Evolutionary conservation across 495 filamentous ascomycete genomes (phyloP).

Genomic region (Penicillium verhagenii): DNA sequence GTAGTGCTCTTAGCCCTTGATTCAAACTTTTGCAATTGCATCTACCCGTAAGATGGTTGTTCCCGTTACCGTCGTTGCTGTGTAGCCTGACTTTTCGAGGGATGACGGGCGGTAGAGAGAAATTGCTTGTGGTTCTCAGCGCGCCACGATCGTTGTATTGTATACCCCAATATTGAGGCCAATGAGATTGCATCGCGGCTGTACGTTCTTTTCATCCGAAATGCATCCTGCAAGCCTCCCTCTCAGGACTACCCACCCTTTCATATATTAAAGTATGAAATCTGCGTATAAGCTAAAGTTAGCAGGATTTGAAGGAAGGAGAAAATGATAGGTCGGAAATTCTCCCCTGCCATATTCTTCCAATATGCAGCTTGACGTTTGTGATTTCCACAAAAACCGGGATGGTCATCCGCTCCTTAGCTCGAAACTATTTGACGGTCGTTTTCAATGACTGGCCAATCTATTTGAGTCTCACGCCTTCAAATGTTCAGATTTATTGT

Average conservation of each 20-base stretch:
- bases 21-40: no score
- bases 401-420: not conserved
- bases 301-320: no score
- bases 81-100: conserved; percentile 5
- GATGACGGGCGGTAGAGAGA: conserved; percentile 5
- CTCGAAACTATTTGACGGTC: not conserved
- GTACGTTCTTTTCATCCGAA: conserved; percentile 9
- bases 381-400: not conserved
- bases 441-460: conserved; percentile 1
- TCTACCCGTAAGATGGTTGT: no score
- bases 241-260: not conserved
- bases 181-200: conserved; percentile 14
- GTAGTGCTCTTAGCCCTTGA: no score
- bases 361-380: not conserved
- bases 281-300: no score
- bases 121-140: not conserved
- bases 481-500: no score
- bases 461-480: not conserved
- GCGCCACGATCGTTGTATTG: conserved; percentile 6
- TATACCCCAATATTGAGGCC: not conserved
- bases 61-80: no score
- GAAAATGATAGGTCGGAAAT: conserved; percentile 7
- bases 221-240: conserved; percentile 17
- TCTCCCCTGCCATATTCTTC: not conserved
- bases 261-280: no score